Evolutionary conservation across 116 monocot genomes (phyloP).

Genomic region (Iris pallida): DNA sequence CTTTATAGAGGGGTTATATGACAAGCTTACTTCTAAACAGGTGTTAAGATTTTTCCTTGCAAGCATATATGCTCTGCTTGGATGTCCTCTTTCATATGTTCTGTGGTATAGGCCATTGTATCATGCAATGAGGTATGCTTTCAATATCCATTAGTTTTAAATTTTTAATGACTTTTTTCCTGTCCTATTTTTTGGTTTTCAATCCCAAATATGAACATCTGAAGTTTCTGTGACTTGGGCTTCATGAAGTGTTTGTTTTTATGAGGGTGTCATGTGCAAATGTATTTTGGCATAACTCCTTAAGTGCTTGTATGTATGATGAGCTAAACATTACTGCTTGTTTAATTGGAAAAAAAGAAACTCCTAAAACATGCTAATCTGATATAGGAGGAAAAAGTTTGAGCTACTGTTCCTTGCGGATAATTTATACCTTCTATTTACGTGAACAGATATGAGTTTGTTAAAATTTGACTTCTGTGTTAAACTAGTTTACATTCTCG

Average conservation of each 20-base stretch:
- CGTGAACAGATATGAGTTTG: no score
- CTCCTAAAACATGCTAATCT: not conserved
- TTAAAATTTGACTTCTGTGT: not conserved
- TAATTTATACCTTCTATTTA: no score
- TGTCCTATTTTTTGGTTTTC: not conserved
- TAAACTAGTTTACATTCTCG: not conserved
- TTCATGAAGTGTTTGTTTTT: not conserved
- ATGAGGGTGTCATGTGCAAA: not conserved
- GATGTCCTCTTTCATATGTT: conserved; percentile 84
- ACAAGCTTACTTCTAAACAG: conserved; percentile 26
- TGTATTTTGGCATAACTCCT: not conserved
- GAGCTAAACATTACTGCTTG: no score
- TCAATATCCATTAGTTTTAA: not conserved
- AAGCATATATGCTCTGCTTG: conserved; percentile 81
- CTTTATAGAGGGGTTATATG: conserved; percentile 3
- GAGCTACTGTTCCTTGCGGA: no score
- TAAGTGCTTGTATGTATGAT: no score
- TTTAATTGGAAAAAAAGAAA: not conserved
- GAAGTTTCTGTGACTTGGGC: no score
- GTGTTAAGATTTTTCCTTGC: conserved; percentile 87
- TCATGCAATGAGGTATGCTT: conserved; percentile 72
- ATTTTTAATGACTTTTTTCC: not conserved
- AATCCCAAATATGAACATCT: not conserved
- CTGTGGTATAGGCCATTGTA: conserved; percentile 97
- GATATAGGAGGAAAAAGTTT: not conserved